Evolutionary conservation across 2,329 filamentous ascomycete species (phyloP).

Genomic region (Chaetomiaceae sp.): DNA sequence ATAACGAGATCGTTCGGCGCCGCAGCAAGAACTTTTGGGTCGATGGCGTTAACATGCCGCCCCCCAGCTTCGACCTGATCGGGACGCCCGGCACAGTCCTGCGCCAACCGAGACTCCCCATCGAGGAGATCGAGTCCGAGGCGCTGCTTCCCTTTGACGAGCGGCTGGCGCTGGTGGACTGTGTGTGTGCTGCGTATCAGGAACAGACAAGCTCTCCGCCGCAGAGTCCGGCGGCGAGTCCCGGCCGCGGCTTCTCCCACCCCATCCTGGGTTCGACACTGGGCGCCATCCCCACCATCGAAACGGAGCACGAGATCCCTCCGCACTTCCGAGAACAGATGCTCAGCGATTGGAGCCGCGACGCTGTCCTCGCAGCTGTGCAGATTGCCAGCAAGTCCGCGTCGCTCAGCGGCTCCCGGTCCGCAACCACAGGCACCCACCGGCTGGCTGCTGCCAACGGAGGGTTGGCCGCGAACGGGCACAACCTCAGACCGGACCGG

Average conservation of each 20-base stretch:
- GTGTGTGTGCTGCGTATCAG: conserved; percentile 68
- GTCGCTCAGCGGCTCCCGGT: conserved; percentile 71
- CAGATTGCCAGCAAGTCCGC: conserved; percentile 65
- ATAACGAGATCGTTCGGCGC: conserved; percentile 70
- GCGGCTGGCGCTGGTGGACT: conserved; percentile 64
- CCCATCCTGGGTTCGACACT: conserved; percentile 53
- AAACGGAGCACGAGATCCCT: conserved; percentile 56
- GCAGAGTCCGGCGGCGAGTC: conserved; percentile 64
- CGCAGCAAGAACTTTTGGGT: conserved; percentile 75
- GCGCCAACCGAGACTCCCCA: conserved; percentile 42
- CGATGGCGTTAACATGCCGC: conserved; percentile 65
- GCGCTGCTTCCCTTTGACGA: conserved; percentile 72
- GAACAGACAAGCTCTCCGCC: conserved; percentile 58
- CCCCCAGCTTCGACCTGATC: conserved; percentile 59
- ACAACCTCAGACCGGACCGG: conserved; percentile 34
- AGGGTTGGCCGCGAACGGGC: conserved; percentile 34
- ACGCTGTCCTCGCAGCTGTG: conserved; percentile 63
- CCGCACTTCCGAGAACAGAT: conserved; percentile 67
- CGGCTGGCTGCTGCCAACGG: conserved; percentile 59
- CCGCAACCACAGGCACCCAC: conserved; percentile 52
- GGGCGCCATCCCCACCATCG: conserved; percentile 35
- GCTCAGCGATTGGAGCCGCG: conserved; percentile 73
- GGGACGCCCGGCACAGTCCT: conserved; percentile 45
- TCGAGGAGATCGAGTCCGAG: conserved; percentile 55
- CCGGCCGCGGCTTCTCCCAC: conserved; percentile 58